Percentiles rank a stretch among this genome's conserved stretches.
phyloP scores from a whole-genome alignment of 331 rosid genomes.

The Arachis monticola region DNA sequence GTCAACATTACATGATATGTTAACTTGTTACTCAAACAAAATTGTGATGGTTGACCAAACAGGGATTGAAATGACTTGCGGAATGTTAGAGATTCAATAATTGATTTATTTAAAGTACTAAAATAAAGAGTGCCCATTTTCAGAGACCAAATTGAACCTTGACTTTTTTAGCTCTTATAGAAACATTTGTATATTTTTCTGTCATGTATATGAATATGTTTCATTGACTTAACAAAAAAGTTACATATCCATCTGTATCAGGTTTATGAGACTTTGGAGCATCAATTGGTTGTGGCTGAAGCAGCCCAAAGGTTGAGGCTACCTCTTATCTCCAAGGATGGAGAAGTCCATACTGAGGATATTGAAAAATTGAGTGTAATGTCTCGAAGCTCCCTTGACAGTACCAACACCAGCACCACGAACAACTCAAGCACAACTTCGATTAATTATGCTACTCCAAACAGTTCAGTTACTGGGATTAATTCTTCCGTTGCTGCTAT shows the following conservation, averaged over 20 bases:
- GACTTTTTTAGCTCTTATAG: neutral
- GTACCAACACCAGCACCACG: slow-evolving; percentile 57
- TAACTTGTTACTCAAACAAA: too few relatives aligned
- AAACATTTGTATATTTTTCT: slow-evolving; percentile 1
- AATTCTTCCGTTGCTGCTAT: slow-evolving; percentile 50
- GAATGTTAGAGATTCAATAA: too few relatives aligned
- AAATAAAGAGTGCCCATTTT: too few relatives aligned
- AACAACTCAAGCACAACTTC: slow-evolving; percentile 71
- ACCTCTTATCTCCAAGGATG: slow-evolving; percentile 91
- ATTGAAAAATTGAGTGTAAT: slow-evolving; percentile 77
- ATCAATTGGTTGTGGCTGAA: slow-evolving; percentile 84
- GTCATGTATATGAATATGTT: neutral
- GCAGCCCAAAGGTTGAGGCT: slow-evolving; percentile 95
- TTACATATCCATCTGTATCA: slow-evolving; percentile 37
- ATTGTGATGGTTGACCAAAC: too few relatives aligned
- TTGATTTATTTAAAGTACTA: too few relatives aligned
- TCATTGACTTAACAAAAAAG: slow-evolving; percentile 20
- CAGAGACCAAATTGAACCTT: too few relatives aligned
- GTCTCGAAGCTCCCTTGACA: slow-evolving; percentile 75
- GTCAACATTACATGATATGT: too few relatives aligned
- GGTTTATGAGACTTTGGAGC: slow-evolving; percentile 88
- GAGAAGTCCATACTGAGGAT: slow-evolving; percentile 82
- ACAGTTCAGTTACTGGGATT: slow-evolving; percentile 48
- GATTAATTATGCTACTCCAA: slow-evolving; percentile 65
- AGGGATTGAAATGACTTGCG: too few relatives aligned